phyloP scores from a whole-genome alignment of 106 monocot genomes.

The Triglochin maritima region DNA sequence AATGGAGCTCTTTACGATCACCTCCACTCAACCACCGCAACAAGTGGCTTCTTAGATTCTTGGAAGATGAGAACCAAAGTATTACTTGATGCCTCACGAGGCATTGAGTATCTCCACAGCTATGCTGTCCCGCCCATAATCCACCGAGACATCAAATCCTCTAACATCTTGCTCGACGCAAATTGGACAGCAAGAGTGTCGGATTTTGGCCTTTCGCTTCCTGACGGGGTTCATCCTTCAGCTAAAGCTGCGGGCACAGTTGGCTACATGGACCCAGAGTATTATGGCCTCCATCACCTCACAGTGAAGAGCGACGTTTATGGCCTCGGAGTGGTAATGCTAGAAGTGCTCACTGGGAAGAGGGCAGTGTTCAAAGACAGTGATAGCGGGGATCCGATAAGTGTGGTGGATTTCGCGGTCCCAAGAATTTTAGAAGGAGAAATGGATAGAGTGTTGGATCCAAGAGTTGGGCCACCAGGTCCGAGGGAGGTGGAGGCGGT shows the following conservation, averaged over 20 bases:
- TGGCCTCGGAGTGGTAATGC: constrained; percentile 76
- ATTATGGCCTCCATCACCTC: constrained; percentile 69
- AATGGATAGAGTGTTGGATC: constrained; percentile 39
- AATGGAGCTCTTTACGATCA: constrained; percentile 57
- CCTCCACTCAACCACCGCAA: constrained; percentile 19
- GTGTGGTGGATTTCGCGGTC: constrained; percentile 66
- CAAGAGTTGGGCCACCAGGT: constrained; percentile 19
- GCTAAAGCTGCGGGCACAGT: constrained; percentile 63
- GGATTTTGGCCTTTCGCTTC: constrained; percentile 72
- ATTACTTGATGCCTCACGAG: constrained; percentile 41
- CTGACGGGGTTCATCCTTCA: constrained; percentile 18
- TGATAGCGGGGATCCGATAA: constrained; percentile 32
- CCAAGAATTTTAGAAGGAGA: constrained; percentile 45
- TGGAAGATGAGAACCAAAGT: constrained; percentile 50
- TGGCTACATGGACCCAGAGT: constrained; percentile 95
- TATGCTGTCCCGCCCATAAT: constrained; percentile 53
- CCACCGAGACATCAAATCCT: constrained; percentile 65
- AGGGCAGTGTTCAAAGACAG: constrained; percentile 25
- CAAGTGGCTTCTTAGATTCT: constrained; percentile 5
- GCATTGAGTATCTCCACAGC: constrained; percentile 55
- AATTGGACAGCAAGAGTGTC: constrained; percentile 63
- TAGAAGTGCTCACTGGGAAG: constrained; percentile 64
- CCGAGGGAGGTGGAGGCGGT: constrained; percentile 58
- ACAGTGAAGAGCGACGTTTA: constrained; percentile 88
- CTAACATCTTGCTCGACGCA: constrained; percentile 53